phyloP scores from a whole-genome alignment of 148 eudicot species.

The Rhododendron ferrugineum region DNA sequence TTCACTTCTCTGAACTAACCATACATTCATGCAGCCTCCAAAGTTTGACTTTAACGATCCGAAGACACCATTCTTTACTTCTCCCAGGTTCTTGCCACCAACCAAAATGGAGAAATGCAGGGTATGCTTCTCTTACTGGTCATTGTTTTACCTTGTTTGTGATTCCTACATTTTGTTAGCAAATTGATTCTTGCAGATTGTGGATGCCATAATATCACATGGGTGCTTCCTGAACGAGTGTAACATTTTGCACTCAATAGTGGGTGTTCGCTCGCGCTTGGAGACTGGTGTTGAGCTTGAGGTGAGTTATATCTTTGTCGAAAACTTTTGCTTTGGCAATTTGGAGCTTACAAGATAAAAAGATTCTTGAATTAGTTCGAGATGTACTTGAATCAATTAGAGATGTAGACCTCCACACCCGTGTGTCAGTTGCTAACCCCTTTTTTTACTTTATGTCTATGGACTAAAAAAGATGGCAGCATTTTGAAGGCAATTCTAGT shows the following conservation, averaged over 20 bases:
- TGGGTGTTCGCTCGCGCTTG: constrained; percentile 78
- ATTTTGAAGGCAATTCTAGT: not conserved
- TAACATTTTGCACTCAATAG: constrained; percentile 65
- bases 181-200: constrained; percentile 40
- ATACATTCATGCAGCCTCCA: constrained; percentile 47
- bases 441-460: not conserved
- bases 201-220: constrained; percentile 84
- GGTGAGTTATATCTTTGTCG: constrained; percentile 29
- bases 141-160: not conserved
- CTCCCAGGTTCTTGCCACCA: constrained; percentile 89
- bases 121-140: constrained; percentile 36
- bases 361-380: not conserved
- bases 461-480: not conserved
- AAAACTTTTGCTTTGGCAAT: not conserved
- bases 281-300: constrained; percentile 71
- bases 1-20: not conserved
- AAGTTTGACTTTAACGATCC: constrained; percentile 86
- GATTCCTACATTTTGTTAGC: not conserved
- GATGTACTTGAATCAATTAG: not conserved
- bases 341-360: not conserved
- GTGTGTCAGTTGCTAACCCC: not conserved
- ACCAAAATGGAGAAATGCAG: constrained; percentile 76
- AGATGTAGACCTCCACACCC: not conserved
- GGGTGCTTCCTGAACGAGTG: constrained; percentile 82
- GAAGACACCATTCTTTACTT: constrained; percentile 84